Base-by-base conservation (phyloP, 2,329 filamentous ascomycete genomes). In the Aspergillus unguis region DNA sequence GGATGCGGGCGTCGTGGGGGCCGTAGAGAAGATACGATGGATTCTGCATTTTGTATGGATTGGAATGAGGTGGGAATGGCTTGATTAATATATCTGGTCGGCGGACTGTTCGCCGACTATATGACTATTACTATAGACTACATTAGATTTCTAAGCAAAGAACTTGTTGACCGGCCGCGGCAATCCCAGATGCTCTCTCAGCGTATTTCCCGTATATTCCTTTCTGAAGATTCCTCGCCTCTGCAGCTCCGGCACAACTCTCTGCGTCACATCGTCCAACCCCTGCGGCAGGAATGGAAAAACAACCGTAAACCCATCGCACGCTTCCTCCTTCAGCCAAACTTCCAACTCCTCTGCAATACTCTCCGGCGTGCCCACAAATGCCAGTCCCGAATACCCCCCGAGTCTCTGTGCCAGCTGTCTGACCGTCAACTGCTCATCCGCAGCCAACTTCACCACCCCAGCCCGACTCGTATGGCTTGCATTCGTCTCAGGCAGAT, bases 131-230 rank as follows among this genome's bases (percentile, higher is more conserved):
- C 17, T 17, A 17, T 17, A 17, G 17, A 17, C 17, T 17, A 17
- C 17, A 17, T 17, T 17, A 17, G 17, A 17, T 17, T 17, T 17
- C 17, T 17, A 33, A 33, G 33, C 35, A 27, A 74, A 75, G 48
- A 74, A 75, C 6, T 59, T 68, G 53, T 75, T 75, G 49, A 61
- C 65, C 1, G 79, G 80, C 25, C 78, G 66, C 7, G 75, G 73
- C 31, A 83, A 71, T 4, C 79, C 80, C 37, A 83, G 68, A 63
- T 83, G 79, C 36, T 82, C 80, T 37, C 80, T 67, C 59, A 82
- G 62, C 1, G 79, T 82, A 1, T 70, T 73, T 1, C 79, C 80
- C 44, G 76, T 68, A 57, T 83, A 82, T 1, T 82, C 79, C 5
- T 71, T 57, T 4, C 80, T 67, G 62, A 81, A 82, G 2, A 82